A percentile compares a stretch with the other conserved stretches of the same genome.
These are phyloP conservation scores for Mucuna pruriens DNA, from an alignment of 306 rosid species.

Conservation along the genomic window DNA sequence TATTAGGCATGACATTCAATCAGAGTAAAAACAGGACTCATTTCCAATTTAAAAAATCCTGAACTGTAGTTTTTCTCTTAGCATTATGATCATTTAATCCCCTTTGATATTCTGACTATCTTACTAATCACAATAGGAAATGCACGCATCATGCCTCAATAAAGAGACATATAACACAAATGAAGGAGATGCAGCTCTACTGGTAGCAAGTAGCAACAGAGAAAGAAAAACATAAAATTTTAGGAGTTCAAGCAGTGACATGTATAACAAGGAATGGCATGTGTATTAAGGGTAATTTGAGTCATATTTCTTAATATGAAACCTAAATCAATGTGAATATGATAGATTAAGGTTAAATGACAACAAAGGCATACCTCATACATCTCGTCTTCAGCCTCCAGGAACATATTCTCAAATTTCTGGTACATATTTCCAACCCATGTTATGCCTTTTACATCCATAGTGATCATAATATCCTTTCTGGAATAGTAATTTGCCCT, in stretches of 20 bases:
- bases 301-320: neutral
- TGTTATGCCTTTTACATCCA: slow-evolving; percentile 78
- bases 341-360: slow-evolving; percentile 22
- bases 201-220: neutral
- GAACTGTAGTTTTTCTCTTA: neutral
- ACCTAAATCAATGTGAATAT: neutral
- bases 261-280: neutral
- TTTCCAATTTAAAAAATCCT: neutral
- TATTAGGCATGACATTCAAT: neutral
- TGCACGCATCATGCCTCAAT: neutral
- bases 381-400: slow-evolving; percentile 81
- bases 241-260: slow-evolving; percentile 10
- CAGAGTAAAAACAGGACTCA: neutral
- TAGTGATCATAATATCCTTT: slow-evolving; percentile 45
- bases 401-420: slow-evolving; percentile 85
- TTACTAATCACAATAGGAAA: neutral
- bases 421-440: slow-evolving; percentile 88
- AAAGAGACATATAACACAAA: too few relatives aligned
- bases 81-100: neutral
- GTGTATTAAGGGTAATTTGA: neutral
- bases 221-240: neutral
- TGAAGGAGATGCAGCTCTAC: slow-evolving; percentile 11
- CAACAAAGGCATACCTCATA: slow-evolving; percentile 64
- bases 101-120: neutral
- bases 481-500: slow-evolving; percentile 25